phyloP scores from a whole-genome alignment of 345 rosid genomes.

The Fremontodendron californicum region DNA sequence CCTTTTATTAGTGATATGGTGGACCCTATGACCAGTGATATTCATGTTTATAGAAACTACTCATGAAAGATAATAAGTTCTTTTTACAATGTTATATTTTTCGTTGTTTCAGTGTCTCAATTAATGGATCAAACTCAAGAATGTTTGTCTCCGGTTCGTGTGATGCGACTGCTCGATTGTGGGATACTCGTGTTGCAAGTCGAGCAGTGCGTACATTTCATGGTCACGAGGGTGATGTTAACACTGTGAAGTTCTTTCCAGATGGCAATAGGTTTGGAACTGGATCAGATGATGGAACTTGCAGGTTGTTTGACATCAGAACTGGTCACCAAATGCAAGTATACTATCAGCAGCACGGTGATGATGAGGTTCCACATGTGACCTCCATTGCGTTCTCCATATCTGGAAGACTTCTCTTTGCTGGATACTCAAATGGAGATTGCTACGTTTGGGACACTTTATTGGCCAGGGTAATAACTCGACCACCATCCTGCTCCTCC shows the following conservation, averaged over 20 bases:
- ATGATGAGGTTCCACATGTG: constrained; percentile 52
- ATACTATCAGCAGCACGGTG: constrained; percentile 51
- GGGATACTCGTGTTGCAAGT: constrained; percentile 99
- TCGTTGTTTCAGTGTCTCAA: constrained; percentile 64
- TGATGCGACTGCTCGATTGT: constrained; percentile 79
- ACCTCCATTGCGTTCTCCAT: constrained; percentile 86
- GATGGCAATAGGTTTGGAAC: constrained; percentile 97
- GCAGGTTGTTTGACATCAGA: constrained; percentile 88
- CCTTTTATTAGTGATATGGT: constrained; percentile 1
- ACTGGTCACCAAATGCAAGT: constrained; percentile 96
- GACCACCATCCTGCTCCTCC: background rate
- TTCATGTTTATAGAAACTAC: background rate
- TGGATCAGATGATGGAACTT: constrained; percentile 93
- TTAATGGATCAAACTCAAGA: constrained; percentile 65
- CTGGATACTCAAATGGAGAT: constrained; percentile 72
- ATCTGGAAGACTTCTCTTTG: constrained; percentile 94
- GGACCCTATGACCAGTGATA: background rate
- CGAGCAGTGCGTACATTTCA: constrained; percentile 87
- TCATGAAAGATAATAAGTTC: constrained; percentile 2
- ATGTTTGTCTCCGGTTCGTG: constrained; percentile 93
- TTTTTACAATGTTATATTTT: constrained; percentile 12
- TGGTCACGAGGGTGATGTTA: constrained; percentile 93
- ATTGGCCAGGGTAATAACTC: constrained; percentile 65
- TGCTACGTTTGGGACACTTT: constrained; percentile 96
- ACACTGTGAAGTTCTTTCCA: constrained; percentile 87